A percentile compares a stretch with the other conserved stretches of the same genome.
Evolutionary conservation across 2,329 filamentous ascomycete species (phyloP).

Genomic region (Xylariaceae sp.): DNA sequence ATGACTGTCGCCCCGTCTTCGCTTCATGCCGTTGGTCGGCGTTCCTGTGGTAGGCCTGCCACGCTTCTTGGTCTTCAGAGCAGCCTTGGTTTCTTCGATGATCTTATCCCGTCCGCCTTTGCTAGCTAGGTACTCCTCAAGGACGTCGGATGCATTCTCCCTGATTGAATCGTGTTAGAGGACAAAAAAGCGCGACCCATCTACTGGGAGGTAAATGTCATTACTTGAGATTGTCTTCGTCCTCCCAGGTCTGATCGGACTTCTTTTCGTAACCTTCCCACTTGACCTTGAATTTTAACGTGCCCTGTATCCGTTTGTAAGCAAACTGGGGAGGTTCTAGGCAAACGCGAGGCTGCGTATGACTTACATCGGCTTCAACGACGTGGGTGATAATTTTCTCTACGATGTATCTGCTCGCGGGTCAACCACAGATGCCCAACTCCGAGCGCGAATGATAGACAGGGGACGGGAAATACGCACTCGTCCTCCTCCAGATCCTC

Average conservation of each 20-base stretch:
- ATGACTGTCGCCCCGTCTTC: constrained; percentile 53
- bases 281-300: constrained; percentile 70
- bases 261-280: constrained; percentile 79
- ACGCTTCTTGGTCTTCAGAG: constrained; percentile 60
- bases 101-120: constrained; percentile 67
- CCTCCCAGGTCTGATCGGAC: constrained; percentile 76
- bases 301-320: constrained; percentile 43
- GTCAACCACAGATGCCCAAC: constrained; percentile 9
- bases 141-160: constrained; percentile 60
- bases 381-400: constrained; percentile 72
- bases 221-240: constrained; percentile 69
- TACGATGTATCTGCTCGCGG: constrained; percentile 64
- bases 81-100: constrained; percentile 53
- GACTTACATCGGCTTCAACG: constrained; percentile 57
- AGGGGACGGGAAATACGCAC: constrained; percentile 16
- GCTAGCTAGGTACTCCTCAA: constrained; percentile 64
- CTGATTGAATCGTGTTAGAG: constrained; percentile 37
- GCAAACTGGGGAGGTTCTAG: constrained; percentile 2
- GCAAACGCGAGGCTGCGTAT: neutral
- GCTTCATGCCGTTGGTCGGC: constrained; percentile 46
- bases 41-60: constrained; percentile 49
- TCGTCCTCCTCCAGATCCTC: constrained; percentile 39
- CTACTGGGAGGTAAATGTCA: constrained; percentile 2
- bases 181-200: constrained; percentile 4
- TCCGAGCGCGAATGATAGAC: neutral